Percentiles rank a stretch among this genome's conserved stretches.
phyloP scores from a whole-genome alignment of 2,329 filamentous ascomycete genomes.

The Ceratocystis eucalypticola region DNA sequence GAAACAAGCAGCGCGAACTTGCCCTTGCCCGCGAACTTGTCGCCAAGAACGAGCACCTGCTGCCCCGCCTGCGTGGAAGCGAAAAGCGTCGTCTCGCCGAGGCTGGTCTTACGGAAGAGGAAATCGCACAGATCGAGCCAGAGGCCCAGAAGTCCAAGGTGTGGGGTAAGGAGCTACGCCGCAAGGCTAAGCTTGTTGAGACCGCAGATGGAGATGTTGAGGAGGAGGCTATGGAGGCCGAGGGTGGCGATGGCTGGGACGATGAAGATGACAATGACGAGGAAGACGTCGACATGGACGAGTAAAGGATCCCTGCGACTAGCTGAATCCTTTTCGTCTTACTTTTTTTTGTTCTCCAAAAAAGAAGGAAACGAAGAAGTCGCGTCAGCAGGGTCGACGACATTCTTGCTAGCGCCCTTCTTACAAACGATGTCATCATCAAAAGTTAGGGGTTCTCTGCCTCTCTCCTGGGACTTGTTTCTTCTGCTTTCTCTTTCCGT shows the following conservation, averaged over 20 bases:
- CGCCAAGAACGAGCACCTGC: constrained; percentile 79
- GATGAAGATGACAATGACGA: constrained; percentile 26
- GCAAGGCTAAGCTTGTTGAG: constrained; percentile 19
- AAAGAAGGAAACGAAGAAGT: background rate
- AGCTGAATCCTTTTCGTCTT: constrained; percentile 13
- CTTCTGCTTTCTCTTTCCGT: constrained; percentile 18
- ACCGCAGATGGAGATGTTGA: constrained; percentile 23
- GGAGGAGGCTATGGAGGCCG: constrained; percentile 23
- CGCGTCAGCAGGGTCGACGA: background rate
- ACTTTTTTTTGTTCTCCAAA: too few relatives aligned
- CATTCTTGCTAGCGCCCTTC: background rate
- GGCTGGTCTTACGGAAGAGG: constrained; percentile 36
- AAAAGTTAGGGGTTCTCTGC: constrained; percentile 13
- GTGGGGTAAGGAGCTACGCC: constrained; percentile 33
- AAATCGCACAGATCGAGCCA: constrained; percentile 35
- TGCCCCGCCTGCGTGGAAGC: constrained; percentile 56
- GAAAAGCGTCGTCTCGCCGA: constrained; percentile 47
- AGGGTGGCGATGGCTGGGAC: constrained; percentile 24
- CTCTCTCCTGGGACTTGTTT: constrained; percentile 14
- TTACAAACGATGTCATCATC: background rate
- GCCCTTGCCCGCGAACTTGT: constrained; percentile 77
- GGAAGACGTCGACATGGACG: constrained; percentile 32
- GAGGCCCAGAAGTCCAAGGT: constrained; percentile 28
- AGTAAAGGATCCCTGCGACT: constrained; percentile 22
- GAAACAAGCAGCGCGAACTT: constrained; percentile 71